phyloP scores from a whole-genome alignment of 2,329 filamentous ascomycete genomes.

The Monilinia polystroma region DNA sequence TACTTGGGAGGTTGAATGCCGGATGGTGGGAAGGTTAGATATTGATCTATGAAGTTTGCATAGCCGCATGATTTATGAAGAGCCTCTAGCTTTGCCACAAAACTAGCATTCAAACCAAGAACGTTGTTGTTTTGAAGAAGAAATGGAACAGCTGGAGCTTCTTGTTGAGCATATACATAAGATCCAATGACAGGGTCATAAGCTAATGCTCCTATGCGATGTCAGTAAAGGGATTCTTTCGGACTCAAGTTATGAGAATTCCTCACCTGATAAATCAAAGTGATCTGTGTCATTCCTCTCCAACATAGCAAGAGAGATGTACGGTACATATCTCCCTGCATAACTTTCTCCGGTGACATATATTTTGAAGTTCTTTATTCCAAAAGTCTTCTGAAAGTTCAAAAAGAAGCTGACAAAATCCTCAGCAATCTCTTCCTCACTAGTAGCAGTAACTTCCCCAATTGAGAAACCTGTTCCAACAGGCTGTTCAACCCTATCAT shows the following conservation, averaged over 20 bases:
- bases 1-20: constrained; percentile 40
- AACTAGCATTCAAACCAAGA: constrained; percentile 48
- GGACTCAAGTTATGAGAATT: not conserved
- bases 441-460: constrained; percentile 38
- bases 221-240: not conserved
- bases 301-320: constrained; percentile 55
- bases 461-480: constrained; percentile 39
- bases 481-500: constrained; percentile 50
- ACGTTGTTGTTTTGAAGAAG: constrained; percentile 45
- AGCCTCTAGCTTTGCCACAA: constrained; percentile 43
- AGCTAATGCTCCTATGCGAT: constrained; percentile 26
- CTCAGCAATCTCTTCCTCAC: constrained; percentile 47
- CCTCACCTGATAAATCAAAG: constrained; percentile 48
- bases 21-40: constrained; percentile 46
- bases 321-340: constrained; percentile 54
- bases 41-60: constrained; percentile 46
- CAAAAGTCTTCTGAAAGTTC: constrained; percentile 56
- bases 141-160: constrained; percentile 44
- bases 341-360: constrained; percentile 57
- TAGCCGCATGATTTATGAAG: constrained; percentile 49
- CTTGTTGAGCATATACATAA: constrained; percentile 27
- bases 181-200: constrained; percentile 33
- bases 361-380: constrained; percentile 52
- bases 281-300: constrained; percentile 48
- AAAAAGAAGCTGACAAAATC: constrained; percentile 53